These are phyloP conservation scores for Allantophomopsis cytisporea DNA, from an alignment of 2,329 filamentous ascomycete species.

Conservation along the genomic window DNA sequence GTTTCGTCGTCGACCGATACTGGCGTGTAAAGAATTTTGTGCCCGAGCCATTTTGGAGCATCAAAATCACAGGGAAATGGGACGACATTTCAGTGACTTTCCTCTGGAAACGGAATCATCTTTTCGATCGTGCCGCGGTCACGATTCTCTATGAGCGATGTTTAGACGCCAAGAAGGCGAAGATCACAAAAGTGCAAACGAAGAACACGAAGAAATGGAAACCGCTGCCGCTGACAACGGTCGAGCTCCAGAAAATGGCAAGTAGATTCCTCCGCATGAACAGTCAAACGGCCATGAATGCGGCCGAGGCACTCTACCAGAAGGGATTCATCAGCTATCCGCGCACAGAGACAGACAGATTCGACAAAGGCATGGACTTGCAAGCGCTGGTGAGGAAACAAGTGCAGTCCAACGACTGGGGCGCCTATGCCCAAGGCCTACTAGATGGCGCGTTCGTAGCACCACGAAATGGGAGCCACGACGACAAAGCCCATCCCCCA, in stretches of 20 bases:
- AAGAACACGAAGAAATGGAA: conserved; percentile 93
- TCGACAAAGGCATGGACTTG: conserved; percentile 81
- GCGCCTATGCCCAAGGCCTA: conserved; percentile 62
- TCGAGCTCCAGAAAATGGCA: conserved; percentile 92
- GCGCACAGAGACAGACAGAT: conserved; percentile 91
- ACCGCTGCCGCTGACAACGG: conserved; percentile 83
- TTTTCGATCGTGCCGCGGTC: conserved; percentile 79
- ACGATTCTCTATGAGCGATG: conserved; percentile 79
- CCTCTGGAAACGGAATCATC: conserved; percentile 64
- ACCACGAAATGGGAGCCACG: conserved; percentile 72
- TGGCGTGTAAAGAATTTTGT: conserved; percentile 89
- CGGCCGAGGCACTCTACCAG: conserved; percentile 80
- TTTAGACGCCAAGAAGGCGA: conserved; percentile 60
- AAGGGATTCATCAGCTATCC: conserved; percentile 97
- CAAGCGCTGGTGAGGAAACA: conserved; percentile 73
- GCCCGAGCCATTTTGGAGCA: conserved; percentile 84
- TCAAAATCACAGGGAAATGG: conserved; percentile 69
- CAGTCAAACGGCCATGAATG: conserved; percentile 78
- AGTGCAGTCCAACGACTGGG: conserved; percentile 64
- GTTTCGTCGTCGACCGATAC: conserved; percentile 94
- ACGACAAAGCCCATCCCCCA: conserved; percentile 93
- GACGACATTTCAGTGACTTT: conserved; percentile 74
- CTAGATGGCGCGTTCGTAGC: conserved; percentile 65
- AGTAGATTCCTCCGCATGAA: conserved; percentile 82
- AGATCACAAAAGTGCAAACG: conserved; percentile 73